Evolutionary conservation across 1,284 basidiomycete genomes (phyloP).

Genomic region (Microbotryum intermedium): DNA sequence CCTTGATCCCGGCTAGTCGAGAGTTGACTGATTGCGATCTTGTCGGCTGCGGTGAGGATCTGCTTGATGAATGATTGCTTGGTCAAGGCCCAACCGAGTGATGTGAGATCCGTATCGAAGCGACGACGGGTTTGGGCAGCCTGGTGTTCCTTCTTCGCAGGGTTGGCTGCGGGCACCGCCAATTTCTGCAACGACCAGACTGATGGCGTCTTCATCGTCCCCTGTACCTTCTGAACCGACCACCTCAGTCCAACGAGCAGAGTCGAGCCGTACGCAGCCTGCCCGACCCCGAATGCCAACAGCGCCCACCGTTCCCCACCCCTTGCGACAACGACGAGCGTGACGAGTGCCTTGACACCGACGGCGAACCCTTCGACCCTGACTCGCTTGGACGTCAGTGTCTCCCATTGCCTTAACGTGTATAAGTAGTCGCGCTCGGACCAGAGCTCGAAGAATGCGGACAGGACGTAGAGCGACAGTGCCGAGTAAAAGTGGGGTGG

Average conservation of each 20-base stretch:
- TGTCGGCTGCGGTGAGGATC: slow-evolving; percentile 89
- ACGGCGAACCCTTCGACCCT: slow-evolving; percentile 64
- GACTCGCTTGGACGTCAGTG: slow-evolving; percentile 24
- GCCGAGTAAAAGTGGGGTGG: slow-evolving; percentile 52
- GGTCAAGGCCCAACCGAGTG: slow-evolving; percentile 57
- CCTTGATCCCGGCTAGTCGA: slow-evolving; percentile 79
- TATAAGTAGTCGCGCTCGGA: slow-evolving; percentile 76
- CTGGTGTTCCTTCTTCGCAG: background rate
- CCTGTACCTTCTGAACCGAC: slow-evolving; percentile 21
- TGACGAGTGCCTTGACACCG: slow-evolving; percentile 59
- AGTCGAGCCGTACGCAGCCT: slow-evolving; percentile 57
- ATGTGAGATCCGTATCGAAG: slow-evolving; percentile 45
- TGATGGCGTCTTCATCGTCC: background rate
- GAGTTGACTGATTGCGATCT: slow-evolving; percentile 72
- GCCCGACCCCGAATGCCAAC: slow-evolving; percentile 71
- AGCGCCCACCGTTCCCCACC: slow-evolving; percentile 51
- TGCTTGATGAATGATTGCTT: slow-evolving; percentile 85
- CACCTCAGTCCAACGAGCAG: slow-evolving; percentile 39
- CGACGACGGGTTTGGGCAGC: background rate
- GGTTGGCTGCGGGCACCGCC: background rate
- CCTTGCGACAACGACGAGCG: slow-evolving; percentile 55
- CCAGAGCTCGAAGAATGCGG: slow-evolving; percentile 65
- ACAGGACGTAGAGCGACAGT: slow-evolving; percentile 59
- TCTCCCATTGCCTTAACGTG: slow-evolving; percentile 18
- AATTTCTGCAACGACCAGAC: slow-evolving; percentile 30